Conservation (phyloP, 225 moss, liverwort and hornwort species). For the Polytrichum formosum region DNA sequence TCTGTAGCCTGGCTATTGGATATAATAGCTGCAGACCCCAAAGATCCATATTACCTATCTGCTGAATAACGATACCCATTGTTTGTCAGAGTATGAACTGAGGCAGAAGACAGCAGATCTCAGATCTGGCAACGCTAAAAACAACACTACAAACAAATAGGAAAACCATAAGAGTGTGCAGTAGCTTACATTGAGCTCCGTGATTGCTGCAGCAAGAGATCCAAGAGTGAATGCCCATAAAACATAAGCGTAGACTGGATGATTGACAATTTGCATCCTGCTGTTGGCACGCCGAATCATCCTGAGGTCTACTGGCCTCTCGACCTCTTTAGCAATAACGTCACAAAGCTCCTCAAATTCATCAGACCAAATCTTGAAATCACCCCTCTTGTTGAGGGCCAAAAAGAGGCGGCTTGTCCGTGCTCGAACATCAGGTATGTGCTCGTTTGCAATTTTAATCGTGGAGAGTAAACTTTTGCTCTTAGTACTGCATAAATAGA, state of each 20-base stretch:
- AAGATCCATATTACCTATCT: too few relatives aligned
- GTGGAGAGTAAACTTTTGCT: not conserved
- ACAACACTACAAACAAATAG: too few relatives aligned
- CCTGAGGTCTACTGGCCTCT: conserved; percentile 52
- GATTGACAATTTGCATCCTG: conserved; percentile 68
- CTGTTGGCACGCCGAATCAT: conserved; percentile 31
- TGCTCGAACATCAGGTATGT: conserved; percentile 82
- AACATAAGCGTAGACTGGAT: conserved; percentile 58
- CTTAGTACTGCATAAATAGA: not conserved
- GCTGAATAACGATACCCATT: too few relatives aligned
- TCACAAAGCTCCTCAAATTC: conserved; percentile 93
- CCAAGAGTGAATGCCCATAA: conserved; percentile 68
- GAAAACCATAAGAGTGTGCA: too few relatives aligned
- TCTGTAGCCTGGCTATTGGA: too few relatives aligned
- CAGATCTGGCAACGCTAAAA: too few relatives aligned
- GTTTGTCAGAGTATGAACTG: too few relatives aligned
- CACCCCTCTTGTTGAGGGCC: conserved; percentile 84
- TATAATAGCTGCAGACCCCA: too few relatives aligned
- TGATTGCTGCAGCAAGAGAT: conserved; percentile 63
- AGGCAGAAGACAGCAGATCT: too few relatives aligned
- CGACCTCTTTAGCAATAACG: conserved; percentile 85
- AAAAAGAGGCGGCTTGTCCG: conserved; percentile 80
- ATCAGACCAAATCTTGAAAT: conserved; percentile 94
- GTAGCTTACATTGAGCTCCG: conserved; percentile 57
- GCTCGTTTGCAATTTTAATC: conserved; percentile 34